Percentiles rank a stretch among this genome's conserved stretches.
Conservation (phyloP, 2,329 filamentous ascomycete genomes). For the Ophiosphaerella herpotricha region DNA sequence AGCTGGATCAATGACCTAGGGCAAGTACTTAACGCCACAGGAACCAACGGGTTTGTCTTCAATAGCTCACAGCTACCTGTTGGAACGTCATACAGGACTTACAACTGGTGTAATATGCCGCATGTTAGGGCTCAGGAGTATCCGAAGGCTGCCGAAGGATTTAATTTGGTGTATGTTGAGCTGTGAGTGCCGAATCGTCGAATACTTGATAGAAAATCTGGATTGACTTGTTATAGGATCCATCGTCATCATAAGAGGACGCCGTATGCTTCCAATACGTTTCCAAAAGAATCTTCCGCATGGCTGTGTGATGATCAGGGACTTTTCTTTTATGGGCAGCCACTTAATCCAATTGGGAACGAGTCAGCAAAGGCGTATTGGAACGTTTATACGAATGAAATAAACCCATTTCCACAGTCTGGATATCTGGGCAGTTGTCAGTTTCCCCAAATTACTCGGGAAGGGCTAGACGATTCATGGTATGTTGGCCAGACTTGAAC, state of each 20-base stretch:
- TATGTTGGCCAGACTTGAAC: too few relatives aligned
- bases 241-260: conserved; percentile 86
- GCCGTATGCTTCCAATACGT: conserved; percentile 76
- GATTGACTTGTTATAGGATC: conserved; percentile 49
- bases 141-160: conserved; percentile 57
- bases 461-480: conserved; percentile 73
- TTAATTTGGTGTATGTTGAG: conserved; percentile 74
- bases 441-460: conserved; percentile 78
- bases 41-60: conserved; percentile 75
- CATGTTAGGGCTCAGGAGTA: conserved; percentile 75
- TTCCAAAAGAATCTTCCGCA: conserved; percentile 71
- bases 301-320: conserved; percentile 76
- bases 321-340: conserved; percentile 70
- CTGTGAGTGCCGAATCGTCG: conserved; percentile 54
- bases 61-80: conserved; percentile 66
- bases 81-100: conserved; percentile 61
- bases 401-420: conserved; percentile 68
- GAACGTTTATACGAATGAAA: conserved; percentile 63
- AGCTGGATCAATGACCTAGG: conserved; percentile 65
- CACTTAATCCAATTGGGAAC: conserved; percentile 54
- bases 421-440: conserved; percentile 77
- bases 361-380: conserved; percentile 65
- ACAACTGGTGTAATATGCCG: conserved; percentile 89
- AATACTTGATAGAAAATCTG: neutral
- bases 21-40: conserved; percentile 61